phyloP scores from a whole-genome alignment of 805 yeast genomes.

The Yamadazyma philogaea region DNA sequence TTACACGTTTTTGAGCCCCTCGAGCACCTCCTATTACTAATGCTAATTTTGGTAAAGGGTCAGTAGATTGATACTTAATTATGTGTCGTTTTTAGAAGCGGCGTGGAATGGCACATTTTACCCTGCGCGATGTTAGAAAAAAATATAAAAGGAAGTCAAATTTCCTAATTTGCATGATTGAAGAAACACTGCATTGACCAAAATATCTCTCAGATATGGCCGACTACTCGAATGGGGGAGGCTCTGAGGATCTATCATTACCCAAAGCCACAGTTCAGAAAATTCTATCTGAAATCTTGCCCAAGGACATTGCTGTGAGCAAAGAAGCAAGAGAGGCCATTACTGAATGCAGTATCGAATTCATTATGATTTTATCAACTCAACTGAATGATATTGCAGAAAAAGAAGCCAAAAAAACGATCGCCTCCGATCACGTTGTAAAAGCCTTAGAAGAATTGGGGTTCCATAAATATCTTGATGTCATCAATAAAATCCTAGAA shows the following conservation, averaged over 20 bases:
- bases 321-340: conserved; percentile 94
- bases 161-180: conserved; percentile 3
- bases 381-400: conserved; percentile 96
- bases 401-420: conserved; percentile 91
- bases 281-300: conserved; percentile 84
- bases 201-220: conserved; percentile 25
- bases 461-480: conserved; percentile 77
- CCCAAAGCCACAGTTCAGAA: conserved; percentile 91
- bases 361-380: conserved; percentile 89
- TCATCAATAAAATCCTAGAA: conserved; percentile 70
- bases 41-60: not conserved
- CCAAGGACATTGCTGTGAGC: conserved; percentile 81
- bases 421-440: conserved; percentile 93
- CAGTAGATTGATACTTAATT: not conserved
- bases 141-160: conserved; percentile 10
- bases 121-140: conserved; percentile 9
- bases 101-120: conserved; percentile 5
- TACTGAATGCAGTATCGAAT: conserved; percentile 94
- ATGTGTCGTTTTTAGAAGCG: not conserved
- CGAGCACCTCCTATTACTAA: not conserved
- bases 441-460: conserved; percentile 87
- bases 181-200: not conserved
- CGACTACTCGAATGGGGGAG: conserved; percentile 39
- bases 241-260: conserved; percentile 40
- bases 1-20: not conserved